Evolutionary conservation across 805 yeast genomes (phyloP).

Genomic region (Starmera amethionina): DNA sequence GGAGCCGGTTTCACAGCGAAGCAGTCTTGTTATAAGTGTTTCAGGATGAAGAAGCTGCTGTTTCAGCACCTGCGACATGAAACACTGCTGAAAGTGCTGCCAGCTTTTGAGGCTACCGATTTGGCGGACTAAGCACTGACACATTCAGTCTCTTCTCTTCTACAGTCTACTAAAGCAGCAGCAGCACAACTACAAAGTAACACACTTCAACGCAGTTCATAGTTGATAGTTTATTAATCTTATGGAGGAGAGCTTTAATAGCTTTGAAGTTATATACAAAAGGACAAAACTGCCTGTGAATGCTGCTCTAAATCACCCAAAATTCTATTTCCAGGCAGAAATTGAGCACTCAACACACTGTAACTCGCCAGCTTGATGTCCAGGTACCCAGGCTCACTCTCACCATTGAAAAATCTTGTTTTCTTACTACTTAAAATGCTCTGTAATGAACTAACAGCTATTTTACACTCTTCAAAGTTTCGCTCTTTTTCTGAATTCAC

Average conservation of each 20-base stretch:
- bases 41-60: too few relatives aligned
- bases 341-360: constrained; percentile 14
- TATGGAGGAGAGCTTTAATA: too few relatives aligned
- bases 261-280: constrained; percentile 2
- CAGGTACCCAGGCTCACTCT: constrained; percentile 15
- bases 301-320: constrained; percentile 3
- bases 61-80: too few relatives aligned
- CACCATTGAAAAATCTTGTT: constrained; percentile 7
- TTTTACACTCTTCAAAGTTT: constrained; percentile 13
- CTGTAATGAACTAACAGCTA: constrained; percentile 16
- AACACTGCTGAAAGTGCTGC: too few relatives aligned
- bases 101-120: too few relatives aligned
- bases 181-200: too few relatives aligned
- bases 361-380: constrained; percentile 25
- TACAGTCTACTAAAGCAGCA: too few relatives aligned
- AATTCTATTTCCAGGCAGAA: constrained; percentile 5
- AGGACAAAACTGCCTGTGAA: constrained; percentile 8
- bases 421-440: constrained; percentile 11
- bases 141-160: not conserved
- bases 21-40: too few relatives aligned
- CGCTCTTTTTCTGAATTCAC: constrained; percentile 9
- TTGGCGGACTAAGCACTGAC: not conserved
- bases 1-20: too few relatives aligned
- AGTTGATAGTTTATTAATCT: not conserved
- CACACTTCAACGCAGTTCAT: too few relatives aligned